Evolutionary conservation across 768 basidiomycete species (phyloP).

Genomic region (Lyophyllum semitale): DNA sequence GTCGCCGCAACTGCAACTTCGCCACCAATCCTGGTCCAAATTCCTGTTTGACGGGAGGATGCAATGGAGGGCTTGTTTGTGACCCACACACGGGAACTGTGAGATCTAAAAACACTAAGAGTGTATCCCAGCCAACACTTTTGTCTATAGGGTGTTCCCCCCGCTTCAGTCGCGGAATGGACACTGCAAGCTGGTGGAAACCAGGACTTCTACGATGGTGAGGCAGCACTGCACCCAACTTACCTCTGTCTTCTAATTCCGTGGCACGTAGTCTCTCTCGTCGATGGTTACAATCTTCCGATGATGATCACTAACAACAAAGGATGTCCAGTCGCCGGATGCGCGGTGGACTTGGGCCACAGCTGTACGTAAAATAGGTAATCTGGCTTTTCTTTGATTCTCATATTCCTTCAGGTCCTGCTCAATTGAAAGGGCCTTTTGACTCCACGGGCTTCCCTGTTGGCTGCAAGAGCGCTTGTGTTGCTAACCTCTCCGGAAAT

Average conservation of each 20-base stretch:
- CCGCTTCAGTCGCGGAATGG: slow-evolving; percentile 70
- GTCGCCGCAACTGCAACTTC: slow-evolving; percentile 66
- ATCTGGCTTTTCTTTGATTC: not conserved
- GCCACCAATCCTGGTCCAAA: slow-evolving; percentile 51
- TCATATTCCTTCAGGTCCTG: slow-evolving; percentile 33
- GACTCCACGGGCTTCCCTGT: slow-evolving; percentile 48
- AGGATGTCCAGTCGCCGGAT: slow-evolving; percentile 48
- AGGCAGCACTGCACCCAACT: not conserved
- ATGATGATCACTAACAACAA: slow-evolving; percentile 51
- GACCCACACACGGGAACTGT: slow-evolving; percentile 52
- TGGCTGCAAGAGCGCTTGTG: slow-evolving; percentile 57
- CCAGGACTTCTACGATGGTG: slow-evolving; percentile 64
- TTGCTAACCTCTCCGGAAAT: slow-evolving; percentile 33
- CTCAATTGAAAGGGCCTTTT: slow-evolving; percentile 45
- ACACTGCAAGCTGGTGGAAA: slow-evolving; percentile 49
- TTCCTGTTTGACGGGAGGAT: slow-evolving; percentile 66
- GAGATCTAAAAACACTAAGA: slow-evolving; percentile 8
- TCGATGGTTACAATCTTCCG: slow-evolving; percentile 62
- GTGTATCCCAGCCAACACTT: not conserved
- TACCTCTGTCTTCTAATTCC: not conserved
- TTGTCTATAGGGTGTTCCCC: slow-evolving; percentile 54
- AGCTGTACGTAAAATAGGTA: slow-evolving; percentile 34
- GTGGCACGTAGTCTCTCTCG: slow-evolving; percentile 46
- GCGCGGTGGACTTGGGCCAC: slow-evolving; percentile 56
- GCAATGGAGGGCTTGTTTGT: slow-evolving; percentile 68